These are phyloP conservation scores for Lentinus brumalis DNA, from an alignment of 768 basidiomycete genomes.

Conservation along the genomic window DNA sequence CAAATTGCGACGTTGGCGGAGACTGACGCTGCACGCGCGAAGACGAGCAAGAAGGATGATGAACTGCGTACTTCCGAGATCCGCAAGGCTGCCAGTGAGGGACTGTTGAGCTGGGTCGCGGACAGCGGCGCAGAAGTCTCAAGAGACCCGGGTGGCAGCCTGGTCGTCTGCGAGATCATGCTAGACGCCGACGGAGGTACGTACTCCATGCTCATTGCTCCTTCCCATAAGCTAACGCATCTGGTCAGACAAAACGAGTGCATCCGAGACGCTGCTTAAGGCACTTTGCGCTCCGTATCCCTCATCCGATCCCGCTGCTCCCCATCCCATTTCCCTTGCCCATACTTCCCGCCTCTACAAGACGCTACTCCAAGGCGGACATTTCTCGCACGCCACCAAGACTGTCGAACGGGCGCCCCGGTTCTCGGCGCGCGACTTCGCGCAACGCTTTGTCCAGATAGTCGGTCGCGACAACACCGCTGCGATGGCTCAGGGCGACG, in stretches of 20 bases:
- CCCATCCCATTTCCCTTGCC: slow-evolving; percentile 79
- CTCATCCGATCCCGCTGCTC: slow-evolving; percentile 45
- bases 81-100: slow-evolving; percentile 69
- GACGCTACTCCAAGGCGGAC: slow-evolving; percentile 86
- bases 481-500: slow-evolving; percentile 61
- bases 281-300: slow-evolving; percentile 61
- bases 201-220: slow-evolving; percentile 25
- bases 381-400: slow-evolving; percentile 68
- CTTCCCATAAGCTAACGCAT: background rate
- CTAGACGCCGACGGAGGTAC: slow-evolving; percentile 83
- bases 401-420: slow-evolving; percentile 50
- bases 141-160: slow-evolving; percentile 76
- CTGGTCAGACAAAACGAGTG: slow-evolving; percentile 65
- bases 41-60: slow-evolving; percentile 84
- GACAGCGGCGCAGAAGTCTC: slow-evolving; percentile 62
- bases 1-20: slow-evolving; percentile 65
- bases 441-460: slow-evolving; percentile 52
- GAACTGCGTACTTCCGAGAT: slow-evolving; percentile 69
- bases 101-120: slow-evolving; percentile 69
- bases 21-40: slow-evolving; percentile 65
- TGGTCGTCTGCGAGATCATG: slow-evolving; percentile 82
- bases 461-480: slow-evolving; percentile 55
- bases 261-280: slow-evolving; percentile 59
- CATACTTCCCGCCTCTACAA: slow-evolving; percentile 88
- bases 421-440: slow-evolving; percentile 66